Evolutionary conservation across 768 basidiomycete species (phyloP).

Genomic region (Russula sp.): DNA sequence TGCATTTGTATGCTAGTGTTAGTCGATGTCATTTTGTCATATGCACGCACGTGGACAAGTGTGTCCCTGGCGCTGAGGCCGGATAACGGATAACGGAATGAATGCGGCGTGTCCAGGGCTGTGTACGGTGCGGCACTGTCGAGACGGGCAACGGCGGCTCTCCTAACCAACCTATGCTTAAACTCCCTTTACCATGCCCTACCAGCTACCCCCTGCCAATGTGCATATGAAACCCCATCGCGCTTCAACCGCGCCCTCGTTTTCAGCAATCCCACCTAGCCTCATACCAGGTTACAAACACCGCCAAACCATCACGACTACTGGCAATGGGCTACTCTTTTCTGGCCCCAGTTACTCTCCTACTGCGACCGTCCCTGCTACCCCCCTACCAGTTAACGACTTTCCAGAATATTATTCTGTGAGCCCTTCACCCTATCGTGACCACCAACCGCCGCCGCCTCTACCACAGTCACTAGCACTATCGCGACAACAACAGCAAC

Average conservation of each 20-base stretch:
- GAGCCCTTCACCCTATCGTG: slow-evolving; percentile 7
- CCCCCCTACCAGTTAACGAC: not conserved
- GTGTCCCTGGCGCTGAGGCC: not conserved
- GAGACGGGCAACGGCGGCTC: not conserved
- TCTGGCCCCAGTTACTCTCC: not conserved
- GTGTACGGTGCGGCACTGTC: not conserved
- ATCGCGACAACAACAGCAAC: not conserved
- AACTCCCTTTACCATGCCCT: not conserved
- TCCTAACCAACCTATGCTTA: not conserved
- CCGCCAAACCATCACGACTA: not conserved
- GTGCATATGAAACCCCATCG: not conserved
- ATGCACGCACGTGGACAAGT: not conserved
- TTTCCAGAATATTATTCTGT: not conserved
- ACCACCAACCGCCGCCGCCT: not conserved
- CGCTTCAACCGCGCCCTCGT: slow-evolving; percentile 4
- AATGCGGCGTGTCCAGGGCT: not conserved
- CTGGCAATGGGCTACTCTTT: not conserved
- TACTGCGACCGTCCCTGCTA: not conserved
- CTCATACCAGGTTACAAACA: slow-evolving; percentile 7
- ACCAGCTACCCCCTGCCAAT: not conserved
- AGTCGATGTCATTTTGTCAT: slow-evolving; percentile 6
- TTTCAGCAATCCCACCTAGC: slow-evolving; percentile 4
- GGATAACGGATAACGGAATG: not conserved
- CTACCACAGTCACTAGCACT: not conserved
- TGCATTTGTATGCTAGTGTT: slow-evolving; percentile 21